A percentile compares a stretch with the other conserved stretches of the same genome.
Evolutionary conservation across 208 protist species (phyloP).

Genomic region (Leishmania arabica): DNA sequence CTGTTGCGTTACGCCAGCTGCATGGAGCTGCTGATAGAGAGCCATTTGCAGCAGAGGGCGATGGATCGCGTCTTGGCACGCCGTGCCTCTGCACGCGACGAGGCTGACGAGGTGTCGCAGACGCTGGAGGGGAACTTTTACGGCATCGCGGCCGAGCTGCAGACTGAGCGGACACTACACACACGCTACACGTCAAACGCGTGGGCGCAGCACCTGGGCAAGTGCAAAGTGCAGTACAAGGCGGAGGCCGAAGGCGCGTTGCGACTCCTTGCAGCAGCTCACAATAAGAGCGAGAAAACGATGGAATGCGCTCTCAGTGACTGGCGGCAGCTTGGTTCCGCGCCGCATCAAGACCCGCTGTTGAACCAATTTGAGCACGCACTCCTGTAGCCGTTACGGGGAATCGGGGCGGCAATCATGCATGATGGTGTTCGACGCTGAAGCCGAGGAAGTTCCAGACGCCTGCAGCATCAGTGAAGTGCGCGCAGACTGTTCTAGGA

Average conservation of each 20-base stretch:
- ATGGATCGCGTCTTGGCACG: conserved; percentile 48
- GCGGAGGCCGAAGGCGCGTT: conserved; percentile 31
- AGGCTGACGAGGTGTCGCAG: conserved; percentile 3
- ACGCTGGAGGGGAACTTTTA: conserved; percentile 38
- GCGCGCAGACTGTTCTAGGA: not conserved
- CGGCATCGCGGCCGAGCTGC: conserved; percentile 42
- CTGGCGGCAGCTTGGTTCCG: conserved; percentile 50
- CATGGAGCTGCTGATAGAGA: conserved; percentile 69
- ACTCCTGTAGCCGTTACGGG: conserved; percentile 27
- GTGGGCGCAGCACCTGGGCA: conserved; percentile 55
- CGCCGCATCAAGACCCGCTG: conserved; percentile 35
- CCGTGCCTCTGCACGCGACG: conserved; percentile 10
- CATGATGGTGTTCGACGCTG: not conserved
- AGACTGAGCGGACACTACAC: conserved; percentile 46
- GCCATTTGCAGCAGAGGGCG: conserved; percentile 47
- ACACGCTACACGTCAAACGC: conserved; percentile 57
- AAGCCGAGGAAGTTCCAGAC: not conserved
- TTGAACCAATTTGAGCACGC: conserved; percentile 65
- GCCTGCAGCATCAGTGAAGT: conserved; percentile 1
- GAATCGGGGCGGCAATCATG: not conserved
- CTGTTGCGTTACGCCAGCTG: conserved; percentile 44
- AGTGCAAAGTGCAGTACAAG: conserved; percentile 28
- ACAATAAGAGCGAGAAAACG: conserved; percentile 2
- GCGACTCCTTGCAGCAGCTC: conserved; percentile 38
- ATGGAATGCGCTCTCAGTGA: conserved; percentile 31